These are phyloP conservation scores for Pedinophyceae sp. DNA, from an alignment of 139 green algal species.

Conservation along the genomic window DNA sequence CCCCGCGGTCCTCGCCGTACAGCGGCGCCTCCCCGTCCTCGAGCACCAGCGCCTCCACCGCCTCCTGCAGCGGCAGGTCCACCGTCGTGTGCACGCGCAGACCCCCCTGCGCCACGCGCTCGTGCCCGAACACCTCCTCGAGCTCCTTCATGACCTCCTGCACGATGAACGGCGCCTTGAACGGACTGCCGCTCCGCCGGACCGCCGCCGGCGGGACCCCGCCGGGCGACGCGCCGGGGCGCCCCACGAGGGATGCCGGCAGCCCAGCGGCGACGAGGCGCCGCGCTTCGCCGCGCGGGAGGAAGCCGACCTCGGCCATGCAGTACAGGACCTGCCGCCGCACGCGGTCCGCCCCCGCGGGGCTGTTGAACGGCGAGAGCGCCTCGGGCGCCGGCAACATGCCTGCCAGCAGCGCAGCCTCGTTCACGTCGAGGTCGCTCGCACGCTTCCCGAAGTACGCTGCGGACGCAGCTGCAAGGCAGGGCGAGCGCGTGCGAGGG, in stretches of 20 bases:
- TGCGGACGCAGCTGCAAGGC: too few relatives aligned
- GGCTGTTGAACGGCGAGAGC: conserved; percentile 29
- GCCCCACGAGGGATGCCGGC: background rate
- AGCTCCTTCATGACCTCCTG: conserved; percentile 25
- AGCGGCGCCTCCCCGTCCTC: conserved; percentile 5
- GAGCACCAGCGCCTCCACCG: conserved; percentile 7
- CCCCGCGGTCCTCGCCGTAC: conserved; percentile 5
- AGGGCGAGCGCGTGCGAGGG: too few relatives aligned
- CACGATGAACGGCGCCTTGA: conserved; percentile 36
- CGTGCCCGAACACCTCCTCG: conserved; percentile 5
- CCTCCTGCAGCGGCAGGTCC: conserved; percentile 35
- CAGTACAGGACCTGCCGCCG: conserved; percentile 9
- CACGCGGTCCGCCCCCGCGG: conserved; percentile 2
- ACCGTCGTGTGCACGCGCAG: conserved; percentile 23
- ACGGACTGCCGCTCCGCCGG: conserved; percentile 11
- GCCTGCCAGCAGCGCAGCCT: conserved; percentile 29
- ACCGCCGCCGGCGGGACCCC: background rate
- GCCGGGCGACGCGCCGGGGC: background rate
- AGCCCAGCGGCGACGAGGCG: background rate
- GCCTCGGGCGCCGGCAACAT: conserved; percentile 34
- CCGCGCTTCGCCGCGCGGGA: background rate
- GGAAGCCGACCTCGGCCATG: conserved; percentile 22
- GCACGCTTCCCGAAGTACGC: conserved; percentile 38
- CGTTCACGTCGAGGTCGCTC: conserved; percentile 25
- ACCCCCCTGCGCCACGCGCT: conserved; percentile 1